These are phyloP conservation scores for Metarhizium guizhouense DNA, from an alignment of 2,329 filamentous ascomycete genomes.

Conservation along the genomic window DNA sequence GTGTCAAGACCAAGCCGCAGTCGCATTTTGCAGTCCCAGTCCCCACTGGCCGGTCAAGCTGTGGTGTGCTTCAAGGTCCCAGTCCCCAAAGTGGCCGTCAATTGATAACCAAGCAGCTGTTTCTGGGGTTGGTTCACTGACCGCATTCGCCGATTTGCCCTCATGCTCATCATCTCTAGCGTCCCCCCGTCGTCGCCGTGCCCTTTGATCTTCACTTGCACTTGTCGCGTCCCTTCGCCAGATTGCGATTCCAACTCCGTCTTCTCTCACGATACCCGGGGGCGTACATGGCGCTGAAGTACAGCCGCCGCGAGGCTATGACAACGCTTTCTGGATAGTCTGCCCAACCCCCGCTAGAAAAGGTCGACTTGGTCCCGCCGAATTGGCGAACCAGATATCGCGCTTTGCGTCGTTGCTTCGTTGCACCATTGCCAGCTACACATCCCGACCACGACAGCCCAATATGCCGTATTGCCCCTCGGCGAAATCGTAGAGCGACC, in stretches of 20 bases:
- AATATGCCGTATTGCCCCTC: conserved; percentile 5
- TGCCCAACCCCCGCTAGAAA: neutral
- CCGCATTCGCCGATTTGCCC: neutral
- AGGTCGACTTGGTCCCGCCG: neutral
- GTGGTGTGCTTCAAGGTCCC: neutral
- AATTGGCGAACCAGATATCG: conserved; percentile 1
- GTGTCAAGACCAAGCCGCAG: neutral
- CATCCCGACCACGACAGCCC: conserved; percentile 1
- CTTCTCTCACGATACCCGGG: neutral
- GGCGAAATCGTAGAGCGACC: neutral
- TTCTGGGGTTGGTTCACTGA: neutral
- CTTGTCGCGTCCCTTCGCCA: neutral
- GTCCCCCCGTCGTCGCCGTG: neutral
- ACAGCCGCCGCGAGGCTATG: neutral
- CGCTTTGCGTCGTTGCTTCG: neutral
- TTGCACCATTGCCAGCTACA: conserved; percentile 2
- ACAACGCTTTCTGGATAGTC: neutral
- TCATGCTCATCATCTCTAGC: neutral
- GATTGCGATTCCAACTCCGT: neutral
- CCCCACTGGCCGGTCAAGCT: neutral
- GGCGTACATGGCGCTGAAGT: neutral
- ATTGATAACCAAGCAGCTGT: neutral
- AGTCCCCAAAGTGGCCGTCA: neutral
- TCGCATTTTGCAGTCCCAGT: neutral
- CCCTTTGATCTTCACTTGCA: neutral